These are phyloP conservation scores for Prunus yedoensis DNA, from an alignment of 331 rosid genomes.

Conservation along the genomic window DNA sequence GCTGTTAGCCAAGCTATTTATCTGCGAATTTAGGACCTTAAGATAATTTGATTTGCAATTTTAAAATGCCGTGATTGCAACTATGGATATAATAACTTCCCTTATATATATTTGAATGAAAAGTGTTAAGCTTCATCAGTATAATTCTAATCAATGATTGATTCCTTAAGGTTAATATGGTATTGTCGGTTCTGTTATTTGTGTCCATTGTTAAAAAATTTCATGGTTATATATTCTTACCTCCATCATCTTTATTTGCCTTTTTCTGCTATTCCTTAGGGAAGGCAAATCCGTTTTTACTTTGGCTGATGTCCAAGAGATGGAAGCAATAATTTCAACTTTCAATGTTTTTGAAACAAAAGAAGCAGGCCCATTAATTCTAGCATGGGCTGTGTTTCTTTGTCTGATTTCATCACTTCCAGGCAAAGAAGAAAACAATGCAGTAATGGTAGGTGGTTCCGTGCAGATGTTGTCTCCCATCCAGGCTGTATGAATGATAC, in stretches of 20 bases:
- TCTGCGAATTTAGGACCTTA: neutral
- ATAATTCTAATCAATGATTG: neutral
- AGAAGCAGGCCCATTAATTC: conserved; percentile 80
- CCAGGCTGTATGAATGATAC: conserved; percentile 11
- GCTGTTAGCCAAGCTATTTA: neutral
- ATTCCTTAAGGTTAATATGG: conserved; percentile 2
- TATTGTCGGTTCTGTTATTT: conserved; percentile 5
- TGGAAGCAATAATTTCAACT: conserved; percentile 74
- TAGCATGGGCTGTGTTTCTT: conserved; percentile 93
- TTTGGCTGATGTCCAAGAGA: conserved; percentile 70
- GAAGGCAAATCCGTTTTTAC: conserved; percentile 50
- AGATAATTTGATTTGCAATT: neutral
- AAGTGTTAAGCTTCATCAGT: neutral
- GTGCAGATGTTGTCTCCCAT: conserved; percentile 20
- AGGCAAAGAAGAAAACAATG: conserved; percentile 62
- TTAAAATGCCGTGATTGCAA: neutral
- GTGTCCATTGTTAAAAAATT: neutral
- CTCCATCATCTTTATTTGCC: neutral
- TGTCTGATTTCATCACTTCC: conserved; percentile 81
- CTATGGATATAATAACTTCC: neutral
- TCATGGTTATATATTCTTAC: neutral
- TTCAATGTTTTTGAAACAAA: conserved; percentile 64
- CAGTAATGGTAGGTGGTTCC: conserved; percentile 54
- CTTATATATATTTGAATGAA: neutral
- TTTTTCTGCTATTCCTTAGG: conserved; percentile 48